Percentiles rank a stretch among this genome's conserved stretches.
Evolutionary conservation across 139 green algal species (phyloP).

Genomic region (Volvox africanus): DNA sequence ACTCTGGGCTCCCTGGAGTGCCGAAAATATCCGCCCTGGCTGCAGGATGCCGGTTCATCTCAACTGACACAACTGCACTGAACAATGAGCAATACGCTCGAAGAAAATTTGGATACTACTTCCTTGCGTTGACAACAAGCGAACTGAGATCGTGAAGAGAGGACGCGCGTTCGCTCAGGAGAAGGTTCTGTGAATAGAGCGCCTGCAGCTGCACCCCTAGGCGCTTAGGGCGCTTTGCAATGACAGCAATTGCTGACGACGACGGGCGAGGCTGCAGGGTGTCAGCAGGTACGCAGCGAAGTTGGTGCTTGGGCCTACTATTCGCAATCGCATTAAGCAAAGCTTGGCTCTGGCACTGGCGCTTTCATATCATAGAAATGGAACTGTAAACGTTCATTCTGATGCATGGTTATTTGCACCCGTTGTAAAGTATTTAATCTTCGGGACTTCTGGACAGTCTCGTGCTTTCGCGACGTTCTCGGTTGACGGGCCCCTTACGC

Average conservation of each 20-base stretch:
- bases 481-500: background rate
- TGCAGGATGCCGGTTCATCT: background rate
- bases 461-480: constrained; percentile 10
- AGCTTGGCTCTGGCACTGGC: background rate
- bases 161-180: background rate
- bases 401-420: background rate
- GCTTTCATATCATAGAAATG: background rate
- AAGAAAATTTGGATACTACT: background rate
- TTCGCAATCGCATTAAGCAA: background rate
- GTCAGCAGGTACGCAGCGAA: background rate
- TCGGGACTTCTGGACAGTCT: background rate
- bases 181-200: too few species aligned
- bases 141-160: background rate
- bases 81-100: too few species aligned
- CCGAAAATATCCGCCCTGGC: background rate
- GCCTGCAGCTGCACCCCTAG: background rate
- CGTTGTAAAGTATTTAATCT: background rate
- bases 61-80: background rate
- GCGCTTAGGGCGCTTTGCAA: background rate
- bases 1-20: background rate
- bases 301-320: constrained; percentile 10
- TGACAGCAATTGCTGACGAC: background rate
- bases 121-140: background rate
- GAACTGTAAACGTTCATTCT: background rate
- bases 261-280: background rate